These are phyloP conservation scores for Takashimella tepidaria DNA, from an alignment of 1,284 basidiomycete genomes.

Conservation along the genomic window DNA sequence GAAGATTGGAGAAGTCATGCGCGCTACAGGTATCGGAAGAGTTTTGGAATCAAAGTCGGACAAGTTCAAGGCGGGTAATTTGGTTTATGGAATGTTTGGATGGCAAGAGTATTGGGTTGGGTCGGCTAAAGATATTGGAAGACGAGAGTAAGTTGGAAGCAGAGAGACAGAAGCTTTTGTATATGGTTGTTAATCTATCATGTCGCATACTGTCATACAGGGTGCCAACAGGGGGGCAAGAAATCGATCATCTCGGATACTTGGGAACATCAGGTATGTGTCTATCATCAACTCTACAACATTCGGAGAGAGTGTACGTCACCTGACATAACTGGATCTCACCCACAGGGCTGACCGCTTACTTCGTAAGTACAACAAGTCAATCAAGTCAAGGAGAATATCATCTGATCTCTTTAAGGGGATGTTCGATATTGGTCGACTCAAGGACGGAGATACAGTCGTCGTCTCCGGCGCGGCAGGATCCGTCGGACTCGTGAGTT, in stretches of 20 bases:
- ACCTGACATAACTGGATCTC: no score
- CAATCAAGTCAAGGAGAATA: neutral
- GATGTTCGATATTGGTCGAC: constrained; percentile 67
- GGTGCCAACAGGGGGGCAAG: constrained; percentile 54
- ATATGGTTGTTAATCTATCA: neutral
- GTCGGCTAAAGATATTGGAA: constrained; percentile 55
- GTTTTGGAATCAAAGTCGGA: constrained; percentile 57
- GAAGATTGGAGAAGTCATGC: constrained; percentile 75
- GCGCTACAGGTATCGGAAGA: constrained; percentile 63
- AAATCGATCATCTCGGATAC: constrained; percentile 70
- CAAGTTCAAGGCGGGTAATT: constrained; percentile 59
- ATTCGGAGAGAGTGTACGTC: no score
- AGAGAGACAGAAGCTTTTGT: neutral
- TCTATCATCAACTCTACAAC: neutral
- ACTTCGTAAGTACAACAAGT: constrained; percentile 60
- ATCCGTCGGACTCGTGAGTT: constrained; percentile 58
- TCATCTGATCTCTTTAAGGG: constrained; percentile 53
- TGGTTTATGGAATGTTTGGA: constrained; percentile 53
- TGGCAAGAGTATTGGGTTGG: constrained; percentile 73
- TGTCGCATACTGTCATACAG: constrained; percentile 38
- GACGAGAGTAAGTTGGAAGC: constrained; percentile 52
- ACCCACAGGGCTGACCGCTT: constrained; percentile 69
- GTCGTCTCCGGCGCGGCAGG: constrained; percentile 85
- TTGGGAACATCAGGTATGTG: constrained; percentile 63
- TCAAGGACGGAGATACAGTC: constrained; percentile 75